phyloP scores from a whole-genome alignment of 176 grass and related monocot genomes.

The Pontederia crassipes region DNA sequence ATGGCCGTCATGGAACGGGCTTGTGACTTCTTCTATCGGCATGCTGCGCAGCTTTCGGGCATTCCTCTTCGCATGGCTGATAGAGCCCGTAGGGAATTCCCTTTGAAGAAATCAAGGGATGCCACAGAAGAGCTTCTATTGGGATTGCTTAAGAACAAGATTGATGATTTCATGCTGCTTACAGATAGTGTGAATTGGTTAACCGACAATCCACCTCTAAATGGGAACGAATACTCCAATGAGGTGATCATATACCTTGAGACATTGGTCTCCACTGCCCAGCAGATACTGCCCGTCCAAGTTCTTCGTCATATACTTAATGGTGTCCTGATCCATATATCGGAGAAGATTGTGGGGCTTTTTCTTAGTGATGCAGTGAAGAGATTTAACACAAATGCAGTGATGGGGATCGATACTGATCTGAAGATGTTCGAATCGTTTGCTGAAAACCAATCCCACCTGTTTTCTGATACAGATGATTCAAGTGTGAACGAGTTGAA shows the following conservation, averaged over 20 bases:
- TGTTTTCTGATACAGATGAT: too few relatives aligned
- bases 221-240: slow-evolving; percentile 71
- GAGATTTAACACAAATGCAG: slow-evolving; percentile 64
- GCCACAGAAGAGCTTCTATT: slow-evolving; percentile 60
- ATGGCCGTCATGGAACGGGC: slow-evolving; percentile 48
- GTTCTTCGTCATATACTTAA: slow-evolving; percentile 61
- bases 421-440: slow-evolving; percentile 69
- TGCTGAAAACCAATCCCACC: slow-evolving; percentile 44
- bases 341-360: slow-evolving; percentile 51
- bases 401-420: slow-evolving; percentile 56
- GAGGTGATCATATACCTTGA: slow-evolving; percentile 76
- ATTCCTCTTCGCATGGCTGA: slow-evolving; percentile 49
- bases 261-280: slow-evolving; percentile 47
- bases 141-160: slow-evolving; percentile 60
- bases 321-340: slow-evolving; percentile 56
- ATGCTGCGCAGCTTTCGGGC: slow-evolving; percentile 60
- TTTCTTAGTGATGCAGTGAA: slow-evolving; percentile 71
- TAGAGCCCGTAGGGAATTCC: slow-evolving; percentile 55
- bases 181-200: slow-evolving; percentile 64
- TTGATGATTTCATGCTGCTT: slow-evolving; percentile 70
- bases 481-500: slow-evolving; percentile 42
- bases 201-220: slow-evolving; percentile 50
- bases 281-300: slow-evolving; percentile 58
- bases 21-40: slow-evolving; percentile 70
- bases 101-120: slow-evolving; percentile 72